These are phyloP conservation scores for Neoboletus brunneissimus DNA, from an alignment of 768 basidiomycete species.

Conservation along the genomic window DNA sequence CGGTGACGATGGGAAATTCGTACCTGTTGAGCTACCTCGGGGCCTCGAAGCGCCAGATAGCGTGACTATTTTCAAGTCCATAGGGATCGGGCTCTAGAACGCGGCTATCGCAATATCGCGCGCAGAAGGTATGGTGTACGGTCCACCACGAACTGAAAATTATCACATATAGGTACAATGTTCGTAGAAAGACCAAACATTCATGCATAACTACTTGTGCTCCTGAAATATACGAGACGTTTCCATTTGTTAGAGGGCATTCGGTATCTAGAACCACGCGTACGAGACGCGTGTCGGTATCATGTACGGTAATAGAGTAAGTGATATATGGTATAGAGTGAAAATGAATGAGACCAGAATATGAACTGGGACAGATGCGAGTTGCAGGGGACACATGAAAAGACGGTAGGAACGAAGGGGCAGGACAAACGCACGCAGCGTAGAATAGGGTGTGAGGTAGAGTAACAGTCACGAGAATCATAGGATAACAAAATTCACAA, in stretches of 20 bases:
- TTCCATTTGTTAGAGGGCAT: background rate
- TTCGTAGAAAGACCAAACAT: background rate
- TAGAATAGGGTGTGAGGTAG: conserved; percentile 14
- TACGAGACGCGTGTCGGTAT: conserved; percentile 6
- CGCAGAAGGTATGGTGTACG: conserved; percentile 39
- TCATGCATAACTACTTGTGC: background rate
- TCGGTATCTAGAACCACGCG: conserved; percentile 3
- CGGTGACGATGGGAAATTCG: conserved; percentile 10
- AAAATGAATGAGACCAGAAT: background rate
- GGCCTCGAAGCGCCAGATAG: conserved; percentile 34
- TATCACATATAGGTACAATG: conserved; percentile 38
- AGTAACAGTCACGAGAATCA: conserved; percentile 4
- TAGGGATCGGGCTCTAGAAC: conserved; percentile 59
- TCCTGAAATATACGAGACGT: conserved; percentile 7
- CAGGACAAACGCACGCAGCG: conserved; percentile 1
- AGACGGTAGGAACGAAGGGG: background rate
- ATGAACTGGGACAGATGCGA: conserved; percentile 4
- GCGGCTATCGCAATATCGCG: conserved; percentile 59
- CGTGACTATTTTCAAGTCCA: conserved; percentile 83
- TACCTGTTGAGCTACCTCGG: conserved; percentile 13
- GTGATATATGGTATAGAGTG: conserved; percentile 10
- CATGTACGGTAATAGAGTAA: conserved; percentile 17
- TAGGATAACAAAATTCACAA: conserved; percentile 6
- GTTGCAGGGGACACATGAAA: background rate
- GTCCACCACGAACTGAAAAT: conserved; percentile 41